Conservation (phyloP, 2,329 filamentous ascomycete species). For the Xylariaceae sp. region DNA sequence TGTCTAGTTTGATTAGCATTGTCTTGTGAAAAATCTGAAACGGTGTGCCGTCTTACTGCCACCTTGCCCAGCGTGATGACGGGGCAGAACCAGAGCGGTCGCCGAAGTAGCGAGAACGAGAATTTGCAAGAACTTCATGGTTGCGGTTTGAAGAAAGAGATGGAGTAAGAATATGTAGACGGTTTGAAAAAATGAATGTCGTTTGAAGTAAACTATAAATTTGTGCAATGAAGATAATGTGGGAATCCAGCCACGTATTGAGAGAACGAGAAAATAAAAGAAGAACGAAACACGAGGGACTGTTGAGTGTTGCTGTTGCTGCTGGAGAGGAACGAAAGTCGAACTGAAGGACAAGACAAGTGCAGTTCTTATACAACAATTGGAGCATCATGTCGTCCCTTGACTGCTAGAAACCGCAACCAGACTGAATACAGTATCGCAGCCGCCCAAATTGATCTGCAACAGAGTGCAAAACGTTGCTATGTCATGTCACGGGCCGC, state of each 20-base stretch:
- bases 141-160: constrained; percentile 13
- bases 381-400: not conserved
- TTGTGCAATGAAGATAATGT: constrained; percentile 15
- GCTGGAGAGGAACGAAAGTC: constrained; percentile 8
- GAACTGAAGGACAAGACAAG: constrained; percentile 3
- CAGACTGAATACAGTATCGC: not conserved
- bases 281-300: constrained; percentile 13
- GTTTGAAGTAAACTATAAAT: constrained; percentile 7
- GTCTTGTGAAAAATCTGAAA: not conserved
- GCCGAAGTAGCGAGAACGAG: constrained; percentile 25
- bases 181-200: constrained; percentile 1
- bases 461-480: constrained; percentile 9
- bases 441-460: constrained; percentile 4
- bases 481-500: constrained; percentile 8
- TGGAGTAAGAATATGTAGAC: constrained; percentile 2
- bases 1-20: constrained; percentile 9
- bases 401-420: not conserved
- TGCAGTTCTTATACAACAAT: constrained; percentile 20
- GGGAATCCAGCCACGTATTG: constrained; percentile 26
- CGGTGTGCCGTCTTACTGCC: constrained; percentile 11
- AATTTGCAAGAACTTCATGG: constrained; percentile 27
- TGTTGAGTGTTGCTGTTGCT: constrained; percentile 15
- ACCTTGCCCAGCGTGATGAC: constrained; percentile 23
- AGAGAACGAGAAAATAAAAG: constrained; percentile 17
- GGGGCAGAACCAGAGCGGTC: constrained; percentile 24